A percentile compares a stretch with the other conserved stretches of the same genome.
Evolutionary conservation across 169 alveolate species (phyloP).

Genomic region (Toxoplasma gondii): DNA sequence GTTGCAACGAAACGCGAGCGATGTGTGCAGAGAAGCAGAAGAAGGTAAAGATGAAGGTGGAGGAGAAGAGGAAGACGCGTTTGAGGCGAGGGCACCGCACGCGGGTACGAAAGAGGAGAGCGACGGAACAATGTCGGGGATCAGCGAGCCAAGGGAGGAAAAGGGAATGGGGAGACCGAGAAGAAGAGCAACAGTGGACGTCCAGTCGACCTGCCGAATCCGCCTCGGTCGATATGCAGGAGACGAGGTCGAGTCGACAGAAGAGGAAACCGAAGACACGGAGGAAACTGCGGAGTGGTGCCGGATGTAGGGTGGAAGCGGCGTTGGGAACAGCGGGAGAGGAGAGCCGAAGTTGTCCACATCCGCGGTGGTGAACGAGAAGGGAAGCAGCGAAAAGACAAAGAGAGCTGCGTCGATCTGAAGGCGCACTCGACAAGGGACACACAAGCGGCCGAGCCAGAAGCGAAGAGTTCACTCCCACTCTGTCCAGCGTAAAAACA

Average conservation of each 20-base stretch:
- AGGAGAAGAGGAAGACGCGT: not conserved
- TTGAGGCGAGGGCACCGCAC: not conserved
- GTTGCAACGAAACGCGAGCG: slow-evolving; percentile 52
- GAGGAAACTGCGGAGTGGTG: not conserved
- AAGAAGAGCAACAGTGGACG: slow-evolving; percentile 64
- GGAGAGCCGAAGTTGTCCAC: not conserved
- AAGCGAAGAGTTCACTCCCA: too few relatives aligned
- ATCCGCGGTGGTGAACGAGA: slow-evolving; percentile 18
- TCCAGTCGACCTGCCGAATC: slow-evolving; percentile 67
- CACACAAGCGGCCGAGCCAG: not conserved
- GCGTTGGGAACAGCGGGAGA: not conserved
- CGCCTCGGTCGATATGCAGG: slow-evolving; percentile 7
- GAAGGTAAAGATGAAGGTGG: not conserved
- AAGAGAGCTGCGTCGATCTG: slow-evolving; percentile 15
- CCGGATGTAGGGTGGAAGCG: not conserved
- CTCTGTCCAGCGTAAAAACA: too few relatives aligned
- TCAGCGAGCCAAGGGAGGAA: slow-evolving; percentile 51
- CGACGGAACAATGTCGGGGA: slow-evolving; percentile 61
- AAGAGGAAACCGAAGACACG: not conserved
- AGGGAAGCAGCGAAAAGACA: not conserved
- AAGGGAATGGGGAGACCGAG: slow-evolving; percentile 67
- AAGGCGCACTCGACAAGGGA: slow-evolving; percentile 3
- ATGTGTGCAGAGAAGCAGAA: not conserved
- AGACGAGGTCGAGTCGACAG: not conserved
- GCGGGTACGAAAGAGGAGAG: slow-evolving; percentile 45